Conservation (phyloP, 2,329 filamentous ascomycete genomes). For the Monosporascus sp. region DNA sequence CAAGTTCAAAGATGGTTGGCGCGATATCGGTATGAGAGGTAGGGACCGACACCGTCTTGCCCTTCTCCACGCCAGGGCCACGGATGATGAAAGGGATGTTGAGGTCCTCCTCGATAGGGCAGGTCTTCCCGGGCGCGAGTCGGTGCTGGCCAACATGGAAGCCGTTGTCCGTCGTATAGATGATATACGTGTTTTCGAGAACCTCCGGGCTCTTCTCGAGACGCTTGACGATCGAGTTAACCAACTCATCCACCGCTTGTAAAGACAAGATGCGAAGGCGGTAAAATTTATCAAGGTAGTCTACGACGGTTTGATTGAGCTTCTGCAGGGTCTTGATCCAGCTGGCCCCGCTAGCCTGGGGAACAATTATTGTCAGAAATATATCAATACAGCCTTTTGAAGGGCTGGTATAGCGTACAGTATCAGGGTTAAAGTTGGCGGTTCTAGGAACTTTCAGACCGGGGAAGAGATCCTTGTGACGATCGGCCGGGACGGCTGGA, state of each 20-base stretch:
- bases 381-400: too few species aligned
- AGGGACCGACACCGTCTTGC: constrained; percentile 27
- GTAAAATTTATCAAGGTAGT: constrained; percentile 49
- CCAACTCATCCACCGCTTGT: constrained; percentile 50
- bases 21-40: constrained; percentile 42
- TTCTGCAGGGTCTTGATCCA: constrained; percentile 39
- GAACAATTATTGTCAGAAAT: too few species aligned
- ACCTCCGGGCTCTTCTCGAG: constrained; percentile 31
- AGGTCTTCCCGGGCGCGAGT: constrained; percentile 40
- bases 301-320: constrained; percentile 40
- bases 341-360: constrained; percentile 24
- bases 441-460: constrained; percentile 54
- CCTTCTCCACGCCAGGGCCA: constrained; percentile 35
- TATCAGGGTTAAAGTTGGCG: constrained; percentile 59
- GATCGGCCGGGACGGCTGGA: constrained; percentile 49
- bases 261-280: constrained; percentile 42
- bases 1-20: constrained; percentile 35
- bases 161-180: constrained; percentile 44
- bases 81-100: constrained; percentile 40
- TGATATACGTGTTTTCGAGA: constrained; percentile 29
- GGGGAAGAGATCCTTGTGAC: constrained; percentile 57
- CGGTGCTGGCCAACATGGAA: constrained; percentile 44
- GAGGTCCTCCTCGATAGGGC: constrained; percentile 42
- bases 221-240: constrained; percentile 37
- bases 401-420: constrained; percentile 29